A percentile compares a stretch with the other conserved stretches of the same genome.
phyloP scores from a whole-genome alignment of 257 asterid genomes.

The Eucommia ulmoides region DNA sequence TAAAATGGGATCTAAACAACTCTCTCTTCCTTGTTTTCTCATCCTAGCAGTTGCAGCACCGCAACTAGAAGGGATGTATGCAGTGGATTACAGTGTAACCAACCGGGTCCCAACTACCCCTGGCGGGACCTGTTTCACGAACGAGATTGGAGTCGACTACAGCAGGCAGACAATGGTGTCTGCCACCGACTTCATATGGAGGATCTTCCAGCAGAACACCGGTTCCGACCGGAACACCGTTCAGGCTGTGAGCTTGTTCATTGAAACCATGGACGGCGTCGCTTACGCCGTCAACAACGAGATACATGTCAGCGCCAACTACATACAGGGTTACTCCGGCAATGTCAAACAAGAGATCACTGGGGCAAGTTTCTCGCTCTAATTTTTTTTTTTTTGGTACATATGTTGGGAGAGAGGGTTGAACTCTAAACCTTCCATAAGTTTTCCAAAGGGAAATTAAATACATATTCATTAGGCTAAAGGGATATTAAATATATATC shows the following conservation, averaged over 20 bases:
- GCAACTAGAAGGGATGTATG: background rate
- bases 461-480: too few species aligned
- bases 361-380: too few species aligned
- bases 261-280: background rate
- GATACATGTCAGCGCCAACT: background rate
- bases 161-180: background rate
- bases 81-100: conserved; percentile 25
- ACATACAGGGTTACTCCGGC: background rate
- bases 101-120: background rate
- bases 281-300: background rate
- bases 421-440: too few species aligned
- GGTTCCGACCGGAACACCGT: background rate
- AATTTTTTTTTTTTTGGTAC: too few species aligned
- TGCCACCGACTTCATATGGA: background rate
- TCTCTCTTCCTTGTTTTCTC: background rate
- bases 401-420: too few species aligned
- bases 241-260: background rate
- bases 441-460: too few species aligned
- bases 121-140: background rate
- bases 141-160: background rate
- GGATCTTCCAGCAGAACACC: background rate
- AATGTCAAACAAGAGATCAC: conserved; percentile 24
- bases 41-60: background rate
- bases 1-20: background rate
- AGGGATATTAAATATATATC: too few species aligned